Evolutionary conservation across 2,329 filamentous ascomycete species (phyloP), one percentile per base, ranked within the genome.

Genomic region (Sarocladium brachiariae): DNA sequence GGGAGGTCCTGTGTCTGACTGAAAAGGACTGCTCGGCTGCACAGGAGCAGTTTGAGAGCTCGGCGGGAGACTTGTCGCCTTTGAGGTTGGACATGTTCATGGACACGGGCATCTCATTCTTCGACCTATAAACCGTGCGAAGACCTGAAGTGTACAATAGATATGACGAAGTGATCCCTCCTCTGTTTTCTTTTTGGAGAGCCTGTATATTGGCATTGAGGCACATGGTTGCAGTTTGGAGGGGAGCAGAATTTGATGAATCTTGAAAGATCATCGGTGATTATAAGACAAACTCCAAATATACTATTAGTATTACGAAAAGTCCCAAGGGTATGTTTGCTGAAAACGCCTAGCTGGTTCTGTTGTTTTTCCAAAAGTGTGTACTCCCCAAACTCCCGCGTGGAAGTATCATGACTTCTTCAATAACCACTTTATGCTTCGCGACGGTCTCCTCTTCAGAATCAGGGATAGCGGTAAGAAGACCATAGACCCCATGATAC

Each of bases 401-500:
- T 30, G 11, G 33, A 34, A 48, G 35, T 5, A 6, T 7, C 11
- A 7, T 9, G 37, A 46, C 43, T 21, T 41, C 19, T 23, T 41
- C 37, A 41, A 13, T 13, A 30, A 30, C 37, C 37, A 41, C n/a
- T 23, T 23, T 4, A 53, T 24, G 16, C n/a, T 23, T 18, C 19
- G 4, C 27, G 13, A 5, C 4, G 43, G 37, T 19, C 47, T 27
- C 23, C 54, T 53, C 35, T 69, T 68, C 27, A 68, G 21, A 1
- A 66, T 50, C 18, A 64, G 57, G 19, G 63, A 69, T n/a, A 70
- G 30, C 1, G 67, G 67, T 25, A 67, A 50, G 3, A 68, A 59
- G 41, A 76, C 52, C 1, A 81, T 73, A 0, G 66, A 67, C 0
- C 81, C 81, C 1, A 86, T 1, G 1, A 87, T 68, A 56, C 86